Evolutionary conservation across 176 grass and related monocot genomes (phyloP).

Genomic region (Dactylis glomerata): DNA sequence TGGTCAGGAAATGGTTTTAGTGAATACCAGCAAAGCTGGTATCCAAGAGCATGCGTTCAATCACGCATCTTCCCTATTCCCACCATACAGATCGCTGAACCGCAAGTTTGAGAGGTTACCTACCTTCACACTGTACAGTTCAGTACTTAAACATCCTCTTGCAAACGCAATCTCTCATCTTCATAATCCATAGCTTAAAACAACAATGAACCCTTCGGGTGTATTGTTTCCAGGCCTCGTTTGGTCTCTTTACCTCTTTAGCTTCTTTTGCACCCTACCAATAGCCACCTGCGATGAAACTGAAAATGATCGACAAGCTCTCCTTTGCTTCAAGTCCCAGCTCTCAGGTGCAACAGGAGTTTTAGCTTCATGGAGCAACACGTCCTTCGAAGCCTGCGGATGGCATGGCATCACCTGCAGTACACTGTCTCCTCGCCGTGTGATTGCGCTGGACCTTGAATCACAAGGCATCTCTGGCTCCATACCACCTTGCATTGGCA

Average conservation of each 20-base stretch:
- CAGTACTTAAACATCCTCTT: neutral
- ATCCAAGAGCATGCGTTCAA: neutral
- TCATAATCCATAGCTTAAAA: neutral
- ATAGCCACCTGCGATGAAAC: neutral
- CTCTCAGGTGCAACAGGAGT: neutral
- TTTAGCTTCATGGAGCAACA: constrained; percentile 41
- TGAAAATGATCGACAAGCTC: constrained; percentile 18
- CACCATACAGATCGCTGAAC: neutral
- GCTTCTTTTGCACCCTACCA: neutral
- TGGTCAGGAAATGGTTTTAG: neutral
- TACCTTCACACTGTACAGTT: neutral
- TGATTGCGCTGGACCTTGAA: constrained; percentile 11
- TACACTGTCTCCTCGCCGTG: neutral
- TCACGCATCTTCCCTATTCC: neutral
- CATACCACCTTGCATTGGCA: constrained; percentile 34
- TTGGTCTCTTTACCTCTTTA: neutral
- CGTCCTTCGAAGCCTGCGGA: constrained; percentile 18
- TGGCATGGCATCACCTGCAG: constrained; percentile 46
- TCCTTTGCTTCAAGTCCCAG: constrained; percentile 45
- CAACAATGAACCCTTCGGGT: neutral
- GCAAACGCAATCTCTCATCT: neutral
- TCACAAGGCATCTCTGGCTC: constrained; percentile 29
- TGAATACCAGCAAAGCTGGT: neutral
- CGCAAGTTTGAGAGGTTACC: neutral
- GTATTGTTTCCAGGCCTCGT: neutral